These are phyloP conservation scores for Rhododendron molle DNA, from an alignment of 148 eudicot species.

Conservation along the genomic window DNA sequence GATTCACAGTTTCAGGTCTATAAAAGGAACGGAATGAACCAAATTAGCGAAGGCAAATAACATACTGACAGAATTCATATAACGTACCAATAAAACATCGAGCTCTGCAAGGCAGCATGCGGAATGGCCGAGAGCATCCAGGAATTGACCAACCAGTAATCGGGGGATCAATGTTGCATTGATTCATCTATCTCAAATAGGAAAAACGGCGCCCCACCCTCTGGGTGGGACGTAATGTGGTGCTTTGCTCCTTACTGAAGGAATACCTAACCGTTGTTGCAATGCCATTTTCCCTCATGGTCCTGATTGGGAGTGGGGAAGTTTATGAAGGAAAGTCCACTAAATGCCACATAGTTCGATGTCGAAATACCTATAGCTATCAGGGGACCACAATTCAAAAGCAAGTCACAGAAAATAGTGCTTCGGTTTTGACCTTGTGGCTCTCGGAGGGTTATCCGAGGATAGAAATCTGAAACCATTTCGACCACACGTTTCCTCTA, in stretches of 20 bases:
- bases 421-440: not conserved
- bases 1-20: not conserved
- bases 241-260: not conserved
- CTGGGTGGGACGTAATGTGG: not conserved
- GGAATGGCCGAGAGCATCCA: not conserved
- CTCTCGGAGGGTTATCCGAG: not conserved
- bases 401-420: not conserved
- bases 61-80: not conserved
- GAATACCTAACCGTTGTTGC: not conserved
- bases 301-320: not conserved
- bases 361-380: not conserved
- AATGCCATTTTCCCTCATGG: not conserved
- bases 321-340: not conserved
- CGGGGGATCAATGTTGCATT: not conserved
- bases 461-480: not conserved
- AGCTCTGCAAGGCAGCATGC: not conserved
- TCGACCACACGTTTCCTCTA: not conserved
- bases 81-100: not conserved
- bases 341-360: not conserved
- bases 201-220: not conserved
- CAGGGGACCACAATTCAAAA: not conserved
- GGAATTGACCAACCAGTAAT: not conserved
- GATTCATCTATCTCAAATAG: not conserved
- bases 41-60: not conserved
- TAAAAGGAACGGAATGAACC: not conserved